A percentile compares a stretch with the other conserved stretches of the same genome.
phyloP scores from a whole-genome alignment of 2,329 filamentous ascomycete genomes.

The Mycosphaerella sp. region DNA sequence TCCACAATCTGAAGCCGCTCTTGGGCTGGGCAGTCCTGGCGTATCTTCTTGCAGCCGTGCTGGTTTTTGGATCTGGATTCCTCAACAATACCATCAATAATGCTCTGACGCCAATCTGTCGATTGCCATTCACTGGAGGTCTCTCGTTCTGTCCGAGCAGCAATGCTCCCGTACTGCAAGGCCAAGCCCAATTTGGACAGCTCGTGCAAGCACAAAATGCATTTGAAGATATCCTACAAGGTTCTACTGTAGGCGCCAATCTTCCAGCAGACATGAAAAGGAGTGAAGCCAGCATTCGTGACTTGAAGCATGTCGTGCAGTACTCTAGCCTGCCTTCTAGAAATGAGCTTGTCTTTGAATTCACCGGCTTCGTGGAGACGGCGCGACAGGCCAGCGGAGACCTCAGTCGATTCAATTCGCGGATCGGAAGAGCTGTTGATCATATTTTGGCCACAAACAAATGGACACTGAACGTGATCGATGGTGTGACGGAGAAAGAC shows the following conservation, averaged over 20 bases:
- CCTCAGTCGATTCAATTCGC: constrained; percentile 68
- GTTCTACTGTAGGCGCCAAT: constrained; percentile 58
- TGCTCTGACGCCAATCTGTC: constrained; percentile 63
- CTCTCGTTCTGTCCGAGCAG: constrained; percentile 55
- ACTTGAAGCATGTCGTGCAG: constrained; percentile 65
- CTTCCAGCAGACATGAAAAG: constrained; percentile 75
- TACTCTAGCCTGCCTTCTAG: constrained; percentile 62
- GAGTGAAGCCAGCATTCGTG: constrained; percentile 66
- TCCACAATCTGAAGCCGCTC: constrained; percentile 59
- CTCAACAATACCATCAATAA: constrained; percentile 55
- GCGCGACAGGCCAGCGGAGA: constrained; percentile 59
- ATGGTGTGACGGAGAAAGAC: constrained; percentile 50
- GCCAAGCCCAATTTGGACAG: constrained; percentile 61
- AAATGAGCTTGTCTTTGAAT: constrained; percentile 67
- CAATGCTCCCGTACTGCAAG: constrained; percentile 22
- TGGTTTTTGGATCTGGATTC: constrained; percentile 57
- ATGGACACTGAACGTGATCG: constrained; percentile 66
- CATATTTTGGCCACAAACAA: constrained; percentile 67
- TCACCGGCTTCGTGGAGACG: constrained; percentile 68
- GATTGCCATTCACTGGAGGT: constrained; percentile 58
- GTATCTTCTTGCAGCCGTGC: constrained; percentile 54
- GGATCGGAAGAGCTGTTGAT: constrained; percentile 68
- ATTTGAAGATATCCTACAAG: constrained; percentile 69
- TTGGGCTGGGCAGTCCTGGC: constrained; percentile 56
- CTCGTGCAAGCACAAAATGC: constrained; percentile 68